Base-by-base conservation (phyloP, 805 yeast genomes). In the Yueomyces sinensis region DNA sequence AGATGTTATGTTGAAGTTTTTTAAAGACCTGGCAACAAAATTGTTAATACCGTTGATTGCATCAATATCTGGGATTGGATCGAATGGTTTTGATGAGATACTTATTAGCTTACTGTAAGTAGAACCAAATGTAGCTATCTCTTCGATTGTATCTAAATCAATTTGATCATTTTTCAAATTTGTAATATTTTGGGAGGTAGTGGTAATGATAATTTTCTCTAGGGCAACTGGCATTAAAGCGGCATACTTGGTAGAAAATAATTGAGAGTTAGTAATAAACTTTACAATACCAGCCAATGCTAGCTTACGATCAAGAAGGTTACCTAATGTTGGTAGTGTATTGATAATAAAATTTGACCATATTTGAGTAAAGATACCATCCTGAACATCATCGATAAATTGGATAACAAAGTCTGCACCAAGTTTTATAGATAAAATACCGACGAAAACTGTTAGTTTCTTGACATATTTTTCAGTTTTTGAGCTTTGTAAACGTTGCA, bases 41-140 rank as follows among this genome's bases (percentile, higher is more conserved):
- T 32, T 28, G 30, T 36, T 49, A 16, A 51, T 41, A 4, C 58
- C 60, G 31, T 45, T 42, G 2, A 45, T 47, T 5, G 47, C 31
- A 38, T 52, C 52, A 11, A 83, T 57, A 17, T 64, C 62, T 1
- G 74, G 69, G 22, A 74, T 52, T 2, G 96, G 95, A 57, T 91
- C 96, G 43, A 72, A 65, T 3, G 77, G 67, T 41, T 66, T 72
- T 13, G 58, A 58, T 24, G 71, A 65, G 32, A 86, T 75, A 3
- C 81, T 70, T 1, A 70, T 73, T 39, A 91, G 63, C 49, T 71
- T 76, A 34, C 93, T 82, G 56, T 73, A 91, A 34, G 77, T 74
- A 0, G 95, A 78, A 2, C 97, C 97, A 58, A 87, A 91, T 2
- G 91, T 65, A 0, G 86, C 59, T 33, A 78, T 68, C 41, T 86